Percentiles rank a stretch among this genome's conserved stretches.
phyloP scores from a whole-genome alignment of 2,329 filamentous ascomycete genomes.

The Penicillium aurantiogriseum region DNA sequence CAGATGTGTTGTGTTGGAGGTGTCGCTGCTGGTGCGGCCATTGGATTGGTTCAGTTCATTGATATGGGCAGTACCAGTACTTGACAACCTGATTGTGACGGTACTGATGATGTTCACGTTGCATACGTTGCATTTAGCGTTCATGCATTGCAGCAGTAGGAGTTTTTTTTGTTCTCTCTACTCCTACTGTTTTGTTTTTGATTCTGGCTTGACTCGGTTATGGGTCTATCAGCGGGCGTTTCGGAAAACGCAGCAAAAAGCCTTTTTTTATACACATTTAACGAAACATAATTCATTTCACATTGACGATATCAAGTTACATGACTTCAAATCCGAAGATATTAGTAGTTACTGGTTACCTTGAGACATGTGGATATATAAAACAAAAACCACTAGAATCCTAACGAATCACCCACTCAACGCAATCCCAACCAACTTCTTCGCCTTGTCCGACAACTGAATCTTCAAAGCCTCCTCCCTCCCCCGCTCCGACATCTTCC shows the following conservation, averaged over 20 bases:
- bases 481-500: slow-evolving; percentile 67
- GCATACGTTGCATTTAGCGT: not conserved
- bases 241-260: not conserved
- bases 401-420: slow-evolving; percentile 41
- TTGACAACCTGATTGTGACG: not conserved
- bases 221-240: slow-evolving; percentile 6
- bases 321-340: not conserved
- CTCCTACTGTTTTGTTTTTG: not conserved
- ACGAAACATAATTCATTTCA: not conserved
- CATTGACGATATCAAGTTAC: not conserved
- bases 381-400: not conserved
- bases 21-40: slow-evolving; percentile 64
- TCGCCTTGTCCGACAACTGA: slow-evolving; percentile 62
- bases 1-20: slow-evolving; percentile 66
- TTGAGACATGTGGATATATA: not conserved
- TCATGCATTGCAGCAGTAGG: slow-evolving; percentile 2
- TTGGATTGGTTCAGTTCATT: slow-evolving; percentile 60
- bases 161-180: not conserved
- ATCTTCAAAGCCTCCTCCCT: slow-evolving; percentile 65
- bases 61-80: slow-evolving; percentile 36
- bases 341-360: not conserved
- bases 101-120: not conserved
- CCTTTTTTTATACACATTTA: not conserved
- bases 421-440: slow-evolving; percentile 62
- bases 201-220: not conserved